Percentiles rank a stretch among this genome's conserved stretches.
Evolutionary conservation across 768 basidiomycete species (phyloP).

Genomic region (Daedalea quercina): DNA sequence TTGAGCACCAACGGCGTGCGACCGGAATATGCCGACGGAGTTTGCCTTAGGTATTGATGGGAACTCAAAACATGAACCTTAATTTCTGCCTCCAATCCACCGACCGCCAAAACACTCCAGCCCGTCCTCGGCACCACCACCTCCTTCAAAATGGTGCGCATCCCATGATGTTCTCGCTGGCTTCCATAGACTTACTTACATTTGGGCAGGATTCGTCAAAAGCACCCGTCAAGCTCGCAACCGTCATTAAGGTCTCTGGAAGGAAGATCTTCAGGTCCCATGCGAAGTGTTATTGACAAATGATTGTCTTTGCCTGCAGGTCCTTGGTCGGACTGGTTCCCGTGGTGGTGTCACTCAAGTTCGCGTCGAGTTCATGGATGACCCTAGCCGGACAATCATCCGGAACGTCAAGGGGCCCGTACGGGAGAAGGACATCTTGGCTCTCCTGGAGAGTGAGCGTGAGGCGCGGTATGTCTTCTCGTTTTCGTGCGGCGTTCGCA

Average conservation of each 20-base stretch:
- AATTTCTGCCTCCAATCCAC: slow-evolving; percentile 23
- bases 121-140: slow-evolving; percentile 19
- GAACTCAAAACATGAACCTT: slow-evolving; percentile 19
- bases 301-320: slow-evolving; percentile 38
- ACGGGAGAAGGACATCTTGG: slow-evolving; percentile 91
- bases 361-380: slow-evolving; percentile 99
- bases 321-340: slow-evolving; percentile 97
- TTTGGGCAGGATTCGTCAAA: slow-evolving; percentile 74
- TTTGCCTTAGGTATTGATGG: slow-evolving; percentile 13
- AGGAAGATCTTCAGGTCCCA: slow-evolving; percentile 2
- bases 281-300: slow-evolving; percentile 10
- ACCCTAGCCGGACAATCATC: slow-evolving; percentile 91
- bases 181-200: too few relatives aligned
- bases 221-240: slow-evolving; percentile 94
- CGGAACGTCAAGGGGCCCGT: slow-evolving; percentile 99
- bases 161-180: neutral
- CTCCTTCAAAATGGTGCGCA: slow-evolving; percentile 24
- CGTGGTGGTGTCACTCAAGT: slow-evolving; percentile 99
- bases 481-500: neutral
- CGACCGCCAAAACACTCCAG: slow-evolving; percentile 20
- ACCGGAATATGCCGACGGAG: slow-evolving; percentile 9
- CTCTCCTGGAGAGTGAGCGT: slow-evolving; percentile 95
- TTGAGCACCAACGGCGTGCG: neutral
- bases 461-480: slow-evolving; percentile 86
- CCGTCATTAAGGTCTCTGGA: slow-evolving; percentile 80